Evolutionary conservation across 2,329 filamentous ascomycete genomes (phyloP).

Genomic region (Colletotrichum salicis): DNA sequence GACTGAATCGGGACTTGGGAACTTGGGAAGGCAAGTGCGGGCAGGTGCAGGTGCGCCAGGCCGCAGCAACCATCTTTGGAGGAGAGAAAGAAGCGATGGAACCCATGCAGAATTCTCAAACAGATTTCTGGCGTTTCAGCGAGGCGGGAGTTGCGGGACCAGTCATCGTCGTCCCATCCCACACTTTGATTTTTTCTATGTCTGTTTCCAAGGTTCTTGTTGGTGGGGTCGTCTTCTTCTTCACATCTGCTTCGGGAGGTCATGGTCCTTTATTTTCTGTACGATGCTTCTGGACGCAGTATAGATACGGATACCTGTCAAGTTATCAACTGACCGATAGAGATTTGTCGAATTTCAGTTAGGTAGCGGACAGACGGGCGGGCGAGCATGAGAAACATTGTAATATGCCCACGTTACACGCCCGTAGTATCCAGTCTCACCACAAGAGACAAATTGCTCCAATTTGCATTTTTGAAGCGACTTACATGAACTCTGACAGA

Average conservation of each 20-base stretch:
- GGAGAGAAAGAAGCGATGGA: slow-evolving; percentile 28
- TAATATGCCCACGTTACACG: background rate
- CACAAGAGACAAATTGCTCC: background rate
- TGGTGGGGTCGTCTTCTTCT: background rate
- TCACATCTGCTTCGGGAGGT: background rate
- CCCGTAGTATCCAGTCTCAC: background rate
- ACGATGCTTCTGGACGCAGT: too few relatives aligned
- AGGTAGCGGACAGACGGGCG: background rate
- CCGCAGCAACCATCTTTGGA: slow-evolving; percentile 15
- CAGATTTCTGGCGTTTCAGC: slow-evolving; percentile 35
- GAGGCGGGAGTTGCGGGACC: slow-evolving; percentile 25
- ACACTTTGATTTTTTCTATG: slow-evolving; percentile 1
- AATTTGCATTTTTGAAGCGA: background rate
- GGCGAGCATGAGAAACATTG: background rate
- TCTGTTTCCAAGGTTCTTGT: background rate
- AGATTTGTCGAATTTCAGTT: background rate
- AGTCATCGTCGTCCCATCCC: slow-evolving; percentile 30
- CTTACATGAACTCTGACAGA: background rate
- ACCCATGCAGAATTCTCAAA: slow-evolving; percentile 41
- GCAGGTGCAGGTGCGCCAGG: background rate
- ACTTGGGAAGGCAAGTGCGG: background rate
- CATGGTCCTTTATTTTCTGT: background rate
- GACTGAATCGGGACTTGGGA: background rate
- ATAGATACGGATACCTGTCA: too few relatives aligned
- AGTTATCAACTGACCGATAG: background rate